phyloP scores from a whole-genome alignment of 768 basidiomycete genomes.

The Lactifluus pinguis region DNA sequence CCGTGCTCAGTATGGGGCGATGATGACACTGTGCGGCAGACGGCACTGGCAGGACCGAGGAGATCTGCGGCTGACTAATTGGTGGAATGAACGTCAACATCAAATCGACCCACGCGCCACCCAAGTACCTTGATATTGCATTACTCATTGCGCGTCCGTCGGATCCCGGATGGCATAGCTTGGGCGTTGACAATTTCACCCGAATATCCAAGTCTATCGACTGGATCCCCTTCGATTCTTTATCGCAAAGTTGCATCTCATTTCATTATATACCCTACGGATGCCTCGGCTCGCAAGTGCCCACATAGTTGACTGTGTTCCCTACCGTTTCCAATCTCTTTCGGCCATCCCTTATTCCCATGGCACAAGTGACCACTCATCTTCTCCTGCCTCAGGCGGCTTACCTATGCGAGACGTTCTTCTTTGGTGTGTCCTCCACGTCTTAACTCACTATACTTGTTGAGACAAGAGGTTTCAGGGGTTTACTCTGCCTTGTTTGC shows the following conservation, averaged over 20 bases:
- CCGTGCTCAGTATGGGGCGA: too few relatives aligned
- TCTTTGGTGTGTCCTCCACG: neutral
- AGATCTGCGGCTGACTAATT: too few relatives aligned
- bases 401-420: neutral
- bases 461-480: neutral
- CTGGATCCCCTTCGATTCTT: too few relatives aligned
- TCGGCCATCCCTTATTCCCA: neutral
- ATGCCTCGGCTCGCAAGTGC: neutral
- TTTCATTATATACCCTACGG: neutral
- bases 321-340: neutral
- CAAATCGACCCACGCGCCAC: too few relatives aligned
- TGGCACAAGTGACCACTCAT: neutral
- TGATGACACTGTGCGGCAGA: too few relatives aligned
- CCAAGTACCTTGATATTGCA: too few relatives aligned
- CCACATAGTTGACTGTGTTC: neutral
- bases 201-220: too few relatives aligned
- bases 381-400: neutral
- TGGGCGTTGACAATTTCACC: neutral
- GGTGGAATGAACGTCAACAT: too few relatives aligned
- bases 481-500: neutral
- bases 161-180: too few relatives aligned
- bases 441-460: neutral
- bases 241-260: too few relatives aligned
- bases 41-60: too few relatives aligned
- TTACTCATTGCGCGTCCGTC: too few relatives aligned